A percentile compares a stretch with the other conserved stretches of the same genome.
Conservation (phyloP, 805 yeast genomes). For the Barnettozyma salicaria region DNA sequence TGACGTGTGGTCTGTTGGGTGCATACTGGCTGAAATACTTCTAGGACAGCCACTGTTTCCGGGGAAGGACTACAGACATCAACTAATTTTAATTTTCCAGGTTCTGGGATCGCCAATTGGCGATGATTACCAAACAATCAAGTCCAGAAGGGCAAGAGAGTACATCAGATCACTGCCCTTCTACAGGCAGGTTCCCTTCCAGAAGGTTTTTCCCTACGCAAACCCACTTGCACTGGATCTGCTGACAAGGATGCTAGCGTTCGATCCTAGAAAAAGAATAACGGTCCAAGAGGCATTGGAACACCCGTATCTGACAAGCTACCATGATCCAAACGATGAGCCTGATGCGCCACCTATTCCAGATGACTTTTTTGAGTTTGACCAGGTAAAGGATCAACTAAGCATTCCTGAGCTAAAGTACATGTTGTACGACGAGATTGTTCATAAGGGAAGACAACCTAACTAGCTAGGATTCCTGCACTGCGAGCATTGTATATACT, state of each 20-base stretch:
- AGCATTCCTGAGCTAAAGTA: slow-evolving; percentile 70
- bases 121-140: slow-evolving; percentile 70
- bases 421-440: slow-evolving; percentile 72
- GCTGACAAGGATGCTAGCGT: slow-evolving; percentile 63
- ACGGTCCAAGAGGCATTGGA: slow-evolving; percentile 77
- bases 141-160: slow-evolving; percentile 80
- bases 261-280: slow-evolving; percentile 78
- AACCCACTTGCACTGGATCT: slow-evolving; percentile 67
- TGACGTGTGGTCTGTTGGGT: slow-evolving; percentile 96
- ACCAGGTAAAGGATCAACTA: slow-evolving; percentile 72
- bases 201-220: slow-evolving; percentile 39
- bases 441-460: not conserved
- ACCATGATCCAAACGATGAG: slow-evolving; percentile 93
- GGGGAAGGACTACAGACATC: slow-evolving; percentile 91
- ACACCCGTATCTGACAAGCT: slow-evolving; percentile 82
- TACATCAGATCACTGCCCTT: slow-evolving; percentile 78
- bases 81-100: slow-evolving; percentile 76
- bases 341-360: slow-evolving; percentile 82
- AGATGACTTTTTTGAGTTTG: slow-evolving; percentile 84
- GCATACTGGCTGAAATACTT: slow-evolving; percentile 87
- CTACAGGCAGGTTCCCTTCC: slow-evolving; percentile 53
- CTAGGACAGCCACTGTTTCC: slow-evolving; percentile 86
- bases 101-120: slow-evolving; percentile 82
- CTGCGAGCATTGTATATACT: no score
- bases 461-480: no score